These are phyloP conservation scores for Alternaria sp. DNA, from an alignment of 2,329 filamentous ascomycete species.

Conservation along the genomic window DNA sequence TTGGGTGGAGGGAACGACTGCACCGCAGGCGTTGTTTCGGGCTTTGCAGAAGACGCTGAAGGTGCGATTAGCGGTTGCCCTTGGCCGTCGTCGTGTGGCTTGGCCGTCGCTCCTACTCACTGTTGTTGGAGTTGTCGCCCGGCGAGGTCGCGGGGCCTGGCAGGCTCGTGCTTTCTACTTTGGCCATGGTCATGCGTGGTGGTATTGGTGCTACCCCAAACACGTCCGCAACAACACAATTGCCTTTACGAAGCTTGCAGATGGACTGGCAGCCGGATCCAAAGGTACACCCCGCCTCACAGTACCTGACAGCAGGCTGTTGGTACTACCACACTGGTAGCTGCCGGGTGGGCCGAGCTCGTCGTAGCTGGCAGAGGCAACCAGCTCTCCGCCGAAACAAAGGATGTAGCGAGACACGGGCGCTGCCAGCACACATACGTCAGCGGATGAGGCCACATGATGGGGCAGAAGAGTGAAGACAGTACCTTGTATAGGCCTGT, in stretches of 20 bases:
- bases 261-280: conserved; percentile 6
- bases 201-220: conserved; percentile 24
- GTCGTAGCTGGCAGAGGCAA: conserved; percentile 25
- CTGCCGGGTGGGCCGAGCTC: conserved; percentile 18
- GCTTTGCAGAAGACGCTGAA: conserved; percentile 45
- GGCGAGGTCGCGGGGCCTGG: conserved; percentile 40
- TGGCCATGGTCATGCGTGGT: conserved; percentile 37
- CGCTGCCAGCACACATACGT: conserved; percentile 34
- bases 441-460: conserved; percentile 26
- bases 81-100: conserved; percentile 28
- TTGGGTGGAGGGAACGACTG: conserved; percentile 79
- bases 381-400: conserved; percentile 35
- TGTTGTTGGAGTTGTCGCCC: conserved; percentile 45
- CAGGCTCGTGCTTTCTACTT: conserved; percentile 36
- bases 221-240: conserved; percentile 23
- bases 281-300: conserved; percentile 2
- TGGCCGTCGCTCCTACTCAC: conserved; percentile 33
- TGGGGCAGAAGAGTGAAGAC: conserved; percentile 4
- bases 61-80: conserved; percentile 30
- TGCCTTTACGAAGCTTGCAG: conserved; percentile 13
- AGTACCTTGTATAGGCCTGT: conserved; percentile 31
- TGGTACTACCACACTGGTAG: conserved; percentile 14
- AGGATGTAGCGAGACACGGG: conserved; percentile 33
- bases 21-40: conserved; percentile 36
- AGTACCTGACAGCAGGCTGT: conserved; percentile 10